phyloP scores from a whole-genome alignment of 768 basidiomycete genomes.

The Collybiopsis luxurians region DNA sequence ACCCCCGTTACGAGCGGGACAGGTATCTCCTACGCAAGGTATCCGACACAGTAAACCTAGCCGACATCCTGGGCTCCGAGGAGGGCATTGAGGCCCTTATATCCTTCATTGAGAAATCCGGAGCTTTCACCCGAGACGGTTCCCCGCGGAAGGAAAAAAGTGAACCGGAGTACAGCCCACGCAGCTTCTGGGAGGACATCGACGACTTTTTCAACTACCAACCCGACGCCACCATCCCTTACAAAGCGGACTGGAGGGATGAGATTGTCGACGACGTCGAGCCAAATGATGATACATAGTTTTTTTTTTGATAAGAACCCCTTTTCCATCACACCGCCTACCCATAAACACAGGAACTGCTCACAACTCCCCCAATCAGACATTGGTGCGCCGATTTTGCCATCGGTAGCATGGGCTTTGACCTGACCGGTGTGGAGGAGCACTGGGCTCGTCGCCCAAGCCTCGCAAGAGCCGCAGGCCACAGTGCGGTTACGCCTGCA shows the following conservation, averaged over 20 bases:
- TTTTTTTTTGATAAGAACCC: too few species aligned
- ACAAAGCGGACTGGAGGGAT: neutral
- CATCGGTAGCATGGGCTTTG: too few species aligned
- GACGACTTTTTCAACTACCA: neutral
- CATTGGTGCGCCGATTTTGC: too few species aligned
- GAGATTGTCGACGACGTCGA: neutral
- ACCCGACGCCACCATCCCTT: neutral
- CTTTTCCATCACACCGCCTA: too few species aligned
- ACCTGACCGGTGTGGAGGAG: too few species aligned
- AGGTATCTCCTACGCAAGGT: constrained; percentile 11
- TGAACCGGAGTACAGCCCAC: neutral
- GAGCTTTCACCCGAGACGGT: constrained; percentile 17
- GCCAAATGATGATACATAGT: too few species aligned
- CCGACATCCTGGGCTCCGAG: too few species aligned
- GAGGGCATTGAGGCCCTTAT: constrained; percentile 19
- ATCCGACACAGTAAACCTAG: constrained; percentile 8
- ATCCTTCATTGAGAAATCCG: constrained; percentile 16
- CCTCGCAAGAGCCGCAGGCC: too few species aligned
- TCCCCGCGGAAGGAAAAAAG: neutral
- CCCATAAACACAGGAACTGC: too few species aligned
- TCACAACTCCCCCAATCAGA: too few species aligned
- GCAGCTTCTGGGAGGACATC: neutral
- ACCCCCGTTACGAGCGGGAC: constrained; percentile 16
- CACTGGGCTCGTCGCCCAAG: too few species aligned
- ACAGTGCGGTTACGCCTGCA: too few species aligned